phyloP scores from a whole-genome alignment of 2,329 filamentous ascomycete genomes.

The Aureobasidium vineae region DNA sequence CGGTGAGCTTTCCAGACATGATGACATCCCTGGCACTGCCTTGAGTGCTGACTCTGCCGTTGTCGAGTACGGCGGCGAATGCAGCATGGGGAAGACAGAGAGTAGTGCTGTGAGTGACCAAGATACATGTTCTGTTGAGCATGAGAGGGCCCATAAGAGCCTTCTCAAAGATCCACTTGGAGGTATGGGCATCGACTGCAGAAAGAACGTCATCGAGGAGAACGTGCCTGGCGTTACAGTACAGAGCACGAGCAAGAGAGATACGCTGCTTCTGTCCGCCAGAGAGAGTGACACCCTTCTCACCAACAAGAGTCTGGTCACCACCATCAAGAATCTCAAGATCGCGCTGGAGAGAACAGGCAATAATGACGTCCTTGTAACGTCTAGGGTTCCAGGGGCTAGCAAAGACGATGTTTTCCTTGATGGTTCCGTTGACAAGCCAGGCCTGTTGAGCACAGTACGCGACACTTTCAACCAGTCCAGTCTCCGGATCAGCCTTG shows the following conservation, averaged over 20 bases:
- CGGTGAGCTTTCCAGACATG: slow-evolving; percentile 81
- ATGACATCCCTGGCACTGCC: slow-evolving; percentile 78
- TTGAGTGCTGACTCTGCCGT: slow-evolving; percentile 74
- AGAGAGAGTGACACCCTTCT: slow-evolving; percentile 95
- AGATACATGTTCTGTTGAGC: slow-evolving; percentile 82
- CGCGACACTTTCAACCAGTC: slow-evolving; percentile 84
- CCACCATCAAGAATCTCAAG: slow-evolving; percentile 88
- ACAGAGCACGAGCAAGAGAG: slow-evolving; percentile 93
- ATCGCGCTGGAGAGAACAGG: slow-evolving; percentile 88
- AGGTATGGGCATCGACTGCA: slow-evolving; percentile 95
- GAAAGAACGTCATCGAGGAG: slow-evolving; percentile 94
- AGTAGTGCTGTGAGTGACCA: slow-evolving; percentile 94
- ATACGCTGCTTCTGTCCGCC: slow-evolving; percentile 98
- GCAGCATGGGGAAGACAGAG: slow-evolving; percentile 78
- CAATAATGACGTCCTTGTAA: slow-evolving; percentile 83
- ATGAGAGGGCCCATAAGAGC: slow-evolving; percentile 89
- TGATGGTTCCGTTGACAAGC: slow-evolving; percentile 94
- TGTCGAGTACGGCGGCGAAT: slow-evolving; percentile 81
- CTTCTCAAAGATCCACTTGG: slow-evolving; percentile 96
- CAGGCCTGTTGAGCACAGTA: slow-evolving; percentile 97
- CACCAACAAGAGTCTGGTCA: slow-evolving; percentile 90
- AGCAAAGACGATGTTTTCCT: slow-evolving; percentile 92
- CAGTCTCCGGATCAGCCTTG: slow-evolving; percentile 74
- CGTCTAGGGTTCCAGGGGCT: slow-evolving; percentile 72
- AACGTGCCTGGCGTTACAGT: slow-evolving; percentile 87